These are phyloP conservation scores for Sporothrix humicola DNA, from an alignment of 2,329 filamentous ascomycete genomes.

Conservation along the genomic window DNA sequence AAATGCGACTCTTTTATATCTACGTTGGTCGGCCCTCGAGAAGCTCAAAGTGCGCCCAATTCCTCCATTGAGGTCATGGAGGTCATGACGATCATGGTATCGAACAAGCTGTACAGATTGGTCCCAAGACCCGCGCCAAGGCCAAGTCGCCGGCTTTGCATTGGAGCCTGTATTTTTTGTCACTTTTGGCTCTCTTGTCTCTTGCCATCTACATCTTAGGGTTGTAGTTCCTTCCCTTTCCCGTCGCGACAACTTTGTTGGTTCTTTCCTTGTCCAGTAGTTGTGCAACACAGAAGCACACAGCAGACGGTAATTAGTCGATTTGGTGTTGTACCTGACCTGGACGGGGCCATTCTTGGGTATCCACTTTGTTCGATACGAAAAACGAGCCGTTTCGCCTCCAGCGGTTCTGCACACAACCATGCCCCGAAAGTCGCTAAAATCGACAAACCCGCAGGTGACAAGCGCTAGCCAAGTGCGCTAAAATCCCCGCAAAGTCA, in stretches of 20 bases:
- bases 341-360: neutral
- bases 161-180: neutral
- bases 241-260: neutral
- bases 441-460: neutral
- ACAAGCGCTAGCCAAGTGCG: slow-evolving; percentile 12
- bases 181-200: neutral
- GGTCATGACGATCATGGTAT: neutral
- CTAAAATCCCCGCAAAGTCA: slow-evolving; percentile 22
- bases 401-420: slow-evolving; percentile 3
- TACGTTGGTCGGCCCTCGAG: neutral
- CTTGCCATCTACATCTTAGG: neutral
- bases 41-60: neutral
- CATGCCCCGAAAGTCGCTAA: neutral
- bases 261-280: neutral
- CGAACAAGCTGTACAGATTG: neutral
- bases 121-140: slow-evolving; percentile 7
- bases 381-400: slow-evolving; percentile 27
- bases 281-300: neutral
- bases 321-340: too few relatives aligned
- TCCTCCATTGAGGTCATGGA: neutral
- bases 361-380: slow-evolving; percentile 21
- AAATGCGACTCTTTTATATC: slow-evolving; percentile 22
- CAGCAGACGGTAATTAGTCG: too few relatives aligned
- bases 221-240: neutral
- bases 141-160: neutral